These are phyloP conservation scores for Podospora sp. DNA, from an alignment of 495 filamentous ascomycete species.

Conservation along the genomic window DNA sequence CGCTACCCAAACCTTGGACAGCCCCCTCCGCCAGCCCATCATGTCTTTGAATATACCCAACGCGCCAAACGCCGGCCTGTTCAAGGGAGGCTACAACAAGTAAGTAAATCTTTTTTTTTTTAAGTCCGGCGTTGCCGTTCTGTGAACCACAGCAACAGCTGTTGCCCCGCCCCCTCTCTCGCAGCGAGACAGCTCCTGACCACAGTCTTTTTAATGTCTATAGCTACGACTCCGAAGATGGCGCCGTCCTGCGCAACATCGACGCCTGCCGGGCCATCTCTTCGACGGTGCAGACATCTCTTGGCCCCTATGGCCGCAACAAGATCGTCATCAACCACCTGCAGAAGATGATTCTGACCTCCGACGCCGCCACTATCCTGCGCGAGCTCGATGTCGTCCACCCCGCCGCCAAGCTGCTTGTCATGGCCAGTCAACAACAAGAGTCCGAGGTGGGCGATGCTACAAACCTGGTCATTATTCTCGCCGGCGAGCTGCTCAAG, in stretches of 20 bases:
- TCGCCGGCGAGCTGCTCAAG: constrained; percentile 94
- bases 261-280: constrained; percentile 97
- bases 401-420: constrained; percentile 95
- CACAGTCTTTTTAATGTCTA: constrained; percentile 17
- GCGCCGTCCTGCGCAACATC: constrained; percentile 96
- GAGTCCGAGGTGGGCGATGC: constrained; percentile 99
- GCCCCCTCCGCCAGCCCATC: constrained; percentile 30
- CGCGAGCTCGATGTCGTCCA: constrained; percentile 98
- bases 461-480: constrained; percentile 94
- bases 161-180: constrained; percentile 3
- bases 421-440: constrained; percentile 99
- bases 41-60: constrained; percentile 96
- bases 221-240: constrained; percentile 98
- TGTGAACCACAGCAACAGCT: constrained; percentile 20
- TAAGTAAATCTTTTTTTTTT: constrained; percentile 48
- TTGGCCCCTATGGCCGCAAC: constrained; percentile 97
- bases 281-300: constrained; percentile 91
- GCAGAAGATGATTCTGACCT: constrained; percentile 99
- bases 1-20: neutral
- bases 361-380: constrained; percentile 95
- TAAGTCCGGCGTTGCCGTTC: neutral
- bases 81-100: constrained; percentile 97
- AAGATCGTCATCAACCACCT: constrained; percentile 99
- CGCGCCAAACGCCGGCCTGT: constrained; percentile 89
- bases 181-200: constrained; percentile 32